phyloP scores from a whole-genome alignment of 129 eudicot species.

The Logfia minima region DNA sequence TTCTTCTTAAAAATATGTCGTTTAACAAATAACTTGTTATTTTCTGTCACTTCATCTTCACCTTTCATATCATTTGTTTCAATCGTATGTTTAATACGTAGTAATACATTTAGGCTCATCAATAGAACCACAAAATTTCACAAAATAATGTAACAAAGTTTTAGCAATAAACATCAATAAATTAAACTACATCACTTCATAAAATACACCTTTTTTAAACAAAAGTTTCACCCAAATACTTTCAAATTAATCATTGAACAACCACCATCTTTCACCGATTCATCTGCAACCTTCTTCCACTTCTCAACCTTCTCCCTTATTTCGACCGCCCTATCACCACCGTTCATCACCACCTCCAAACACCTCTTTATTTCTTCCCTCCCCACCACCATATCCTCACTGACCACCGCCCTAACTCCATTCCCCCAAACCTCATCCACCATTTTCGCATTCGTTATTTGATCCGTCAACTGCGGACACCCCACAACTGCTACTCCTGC shows the following conservation, averaged over 20 bases:
- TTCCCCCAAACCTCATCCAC: background rate
- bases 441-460: background rate
- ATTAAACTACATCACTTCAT: too few species aligned
- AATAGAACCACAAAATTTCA: too few species aligned
- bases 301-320: background rate
- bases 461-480: background rate
- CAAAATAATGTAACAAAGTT: too few species aligned
- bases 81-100: too few species aligned
- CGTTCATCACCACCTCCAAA: background rate
- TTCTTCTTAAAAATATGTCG: too few species aligned
- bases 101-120: too few species aligned
- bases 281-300: background rate
- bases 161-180: too few species aligned
- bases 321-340: background rate
- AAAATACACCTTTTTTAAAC: too few species aligned
- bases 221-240: background rate
- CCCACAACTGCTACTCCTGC: background rate
- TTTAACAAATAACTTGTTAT: too few species aligned
- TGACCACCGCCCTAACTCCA: too few species aligned
- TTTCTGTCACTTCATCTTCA: too few species aligned
- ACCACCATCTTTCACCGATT: slow-evolving; percentile 7
- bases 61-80: too few species aligned
- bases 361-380: background rate
- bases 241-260: background rate
- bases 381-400: background rate